Percentiles rank a stretch among this genome's conserved stretches.
Conservation (phyloP, 169 alveolate genomes). For the Eimeria necatrix region DNA sequence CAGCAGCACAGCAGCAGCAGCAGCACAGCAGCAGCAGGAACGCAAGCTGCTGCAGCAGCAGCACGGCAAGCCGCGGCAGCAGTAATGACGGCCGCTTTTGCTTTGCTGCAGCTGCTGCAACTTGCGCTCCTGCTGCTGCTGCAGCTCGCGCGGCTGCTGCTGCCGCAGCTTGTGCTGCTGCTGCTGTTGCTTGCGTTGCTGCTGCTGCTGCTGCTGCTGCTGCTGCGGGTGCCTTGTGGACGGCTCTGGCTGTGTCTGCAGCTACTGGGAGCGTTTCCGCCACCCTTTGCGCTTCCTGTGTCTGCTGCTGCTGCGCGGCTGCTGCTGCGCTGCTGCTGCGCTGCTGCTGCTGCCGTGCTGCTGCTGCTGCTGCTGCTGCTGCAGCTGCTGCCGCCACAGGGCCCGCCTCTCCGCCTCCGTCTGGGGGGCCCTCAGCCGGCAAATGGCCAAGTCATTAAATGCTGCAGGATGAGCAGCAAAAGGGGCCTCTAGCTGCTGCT, state of each 20-base stretch:
- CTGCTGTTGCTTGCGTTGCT: background rate
- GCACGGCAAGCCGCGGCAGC: background rate
- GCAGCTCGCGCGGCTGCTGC: background rate
- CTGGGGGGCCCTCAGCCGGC: background rate
- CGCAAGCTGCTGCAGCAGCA: background rate
- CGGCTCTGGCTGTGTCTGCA: background rate
- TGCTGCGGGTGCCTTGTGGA: background rate
- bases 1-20: background rate
- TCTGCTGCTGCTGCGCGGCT: background rate
- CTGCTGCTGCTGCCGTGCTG: conserved; percentile 21
- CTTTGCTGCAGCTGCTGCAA: background rate
- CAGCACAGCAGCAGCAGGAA: background rate
- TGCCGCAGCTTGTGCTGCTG: conserved; percentile 12
- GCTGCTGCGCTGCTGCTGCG: background rate
- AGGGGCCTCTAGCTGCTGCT: background rate
- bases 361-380: conserved; percentile 31
- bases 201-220: background rate
- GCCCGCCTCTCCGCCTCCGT: background rate
- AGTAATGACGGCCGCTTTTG: background rate
- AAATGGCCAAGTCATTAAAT: conserved; percentile 12
- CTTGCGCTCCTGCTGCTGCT: background rate
- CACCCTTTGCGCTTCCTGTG: background rate
- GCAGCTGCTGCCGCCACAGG: background rate
- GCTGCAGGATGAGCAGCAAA: background rate
- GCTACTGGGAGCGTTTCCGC: background rate